Conservation (phyloP, 2,329 filamentous ascomycete genomes). For the Colletotrichum nymphaeae region DNA sequence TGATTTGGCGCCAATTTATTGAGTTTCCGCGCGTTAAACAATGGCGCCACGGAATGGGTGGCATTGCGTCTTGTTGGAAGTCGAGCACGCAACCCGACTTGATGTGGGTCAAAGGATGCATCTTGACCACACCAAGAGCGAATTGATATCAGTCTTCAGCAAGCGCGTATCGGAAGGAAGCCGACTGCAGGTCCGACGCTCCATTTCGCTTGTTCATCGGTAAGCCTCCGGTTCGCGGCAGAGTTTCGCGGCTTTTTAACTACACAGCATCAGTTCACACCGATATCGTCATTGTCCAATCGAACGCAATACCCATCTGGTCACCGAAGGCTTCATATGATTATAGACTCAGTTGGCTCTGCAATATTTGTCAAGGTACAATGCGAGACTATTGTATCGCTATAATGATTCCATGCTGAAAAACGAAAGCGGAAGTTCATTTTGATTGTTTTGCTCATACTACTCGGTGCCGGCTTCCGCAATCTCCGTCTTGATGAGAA, state of each 20-base stretch:
- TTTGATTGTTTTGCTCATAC: not conserved
- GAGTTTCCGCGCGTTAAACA: not conserved
- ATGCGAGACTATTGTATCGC: too few species aligned
- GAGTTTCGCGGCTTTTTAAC: not conserved
- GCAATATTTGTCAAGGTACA: not conserved
- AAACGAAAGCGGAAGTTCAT: not conserved
- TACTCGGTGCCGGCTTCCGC: not conserved
- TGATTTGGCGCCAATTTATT: not conserved
- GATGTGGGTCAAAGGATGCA: conserved; percentile 9
- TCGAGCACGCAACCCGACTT: conserved; percentile 25
- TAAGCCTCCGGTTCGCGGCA: not conserved
- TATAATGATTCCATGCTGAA: too few species aligned
- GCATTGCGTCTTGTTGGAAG: conserved; percentile 27
- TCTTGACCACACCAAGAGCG: not conserved
- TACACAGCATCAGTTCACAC: not conserved
- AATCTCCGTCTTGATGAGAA: not conserved
- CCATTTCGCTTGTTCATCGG: not conserved
- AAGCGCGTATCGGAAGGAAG: not conserved
- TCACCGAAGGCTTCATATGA: not conserved
- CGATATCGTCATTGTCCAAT: conserved; percentile 8
- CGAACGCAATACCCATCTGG: not conserved
- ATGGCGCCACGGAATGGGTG: conserved; percentile 15
- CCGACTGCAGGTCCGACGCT: not conserved
- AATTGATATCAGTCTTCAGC: not conserved
- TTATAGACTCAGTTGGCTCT: not conserved